Evolutionary conservation across 805 yeast species (phyloP), one percentile per base, ranked within the genome.

Genomic region (Yarrowia keelungensis): DNA sequence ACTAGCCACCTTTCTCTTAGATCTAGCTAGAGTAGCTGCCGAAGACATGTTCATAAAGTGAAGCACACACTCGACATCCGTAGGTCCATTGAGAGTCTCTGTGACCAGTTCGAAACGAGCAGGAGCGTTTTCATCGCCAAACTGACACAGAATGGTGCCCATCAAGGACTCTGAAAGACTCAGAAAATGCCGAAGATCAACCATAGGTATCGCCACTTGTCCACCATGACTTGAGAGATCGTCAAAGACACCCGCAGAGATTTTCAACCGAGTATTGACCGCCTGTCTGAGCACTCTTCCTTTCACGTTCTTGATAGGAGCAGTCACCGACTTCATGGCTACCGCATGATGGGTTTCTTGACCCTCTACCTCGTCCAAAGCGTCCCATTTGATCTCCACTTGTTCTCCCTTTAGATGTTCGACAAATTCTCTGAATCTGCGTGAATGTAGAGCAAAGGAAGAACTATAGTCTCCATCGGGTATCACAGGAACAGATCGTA

Each of bases 11-110:
- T 56, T 42, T 32, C 39, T 14, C 14, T 39, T 35, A 2, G 64
- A 56, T 9, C 64, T 15, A 8, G 64, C 64, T 39, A 56, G 8
- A 5, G 64, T 56, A 2, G 64, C 64, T 2, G 38, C 64, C 1
- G 64, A 42, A 4, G 65, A 35, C 65, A 59, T 43, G 35, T 59
- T 59, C 65, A 59, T 59, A 35, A 59, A 59, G 15, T 43, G 51
- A 12, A 59, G 32, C 14, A 59, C 65, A 9, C 65, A 59, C 19
- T 59, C 65, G 36, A 59, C 14, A 12, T 59, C 65, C 3, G 8
- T n/a, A 9, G 50, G 65, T 12, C 65, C 65, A 11, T 35, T 59
- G 39, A 59, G 65, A 1, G 51, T 4, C 35, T 59, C 65, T 0
- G 51, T 59, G 3, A 59, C 65, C 14, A 59, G 43, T 16, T 59